Conservation (phyloP, 2,329 filamentous ascomycete genomes). For the Paraphaeosphaeria sporulosa region DNA sequence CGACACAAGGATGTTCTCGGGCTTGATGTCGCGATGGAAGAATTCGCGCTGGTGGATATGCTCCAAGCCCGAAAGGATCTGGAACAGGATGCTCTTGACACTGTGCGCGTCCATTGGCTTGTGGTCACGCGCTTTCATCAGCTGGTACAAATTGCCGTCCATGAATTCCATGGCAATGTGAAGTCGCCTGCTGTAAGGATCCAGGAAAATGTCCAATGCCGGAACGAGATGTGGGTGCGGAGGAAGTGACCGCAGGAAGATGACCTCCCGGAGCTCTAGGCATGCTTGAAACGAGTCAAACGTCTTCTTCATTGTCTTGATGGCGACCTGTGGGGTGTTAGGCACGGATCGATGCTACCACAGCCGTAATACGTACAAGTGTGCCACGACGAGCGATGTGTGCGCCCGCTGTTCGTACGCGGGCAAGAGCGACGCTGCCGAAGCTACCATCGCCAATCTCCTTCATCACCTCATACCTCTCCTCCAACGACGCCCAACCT, state of each 20-base stretch:
- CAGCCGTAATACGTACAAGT: conserved; percentile 70
- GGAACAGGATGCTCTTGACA: conserved; percentile 97
- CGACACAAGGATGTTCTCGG: conserved; percentile 97
- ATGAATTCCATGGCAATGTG: conserved; percentile 99
- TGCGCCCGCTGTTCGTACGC: conserved; percentile 89
- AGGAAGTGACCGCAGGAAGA: conserved; percentile 91
- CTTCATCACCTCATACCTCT: conserved; percentile 95
- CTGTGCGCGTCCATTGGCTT: conserved; percentile 88
- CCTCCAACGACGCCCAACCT: conserved; percentile 77
- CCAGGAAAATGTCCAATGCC: conserved; percentile 96
- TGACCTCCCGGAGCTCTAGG: conserved; percentile 92
- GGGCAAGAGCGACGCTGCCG: conserved; percentile 90
- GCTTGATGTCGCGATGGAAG: conserved; percentile 99
- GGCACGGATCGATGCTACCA: background rate
- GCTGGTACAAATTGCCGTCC: conserved; percentile 97
- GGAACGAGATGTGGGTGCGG: conserved; percentile 93
- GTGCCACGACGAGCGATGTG: conserved; percentile 89
- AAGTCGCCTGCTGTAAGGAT: conserved; percentile 93
- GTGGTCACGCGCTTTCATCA: conserved; percentile 98
- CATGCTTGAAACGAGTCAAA: conserved; percentile 93
- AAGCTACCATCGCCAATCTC: conserved; percentile 99
- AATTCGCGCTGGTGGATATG: conserved; percentile 98
- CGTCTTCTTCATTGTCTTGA: conserved; percentile 99
- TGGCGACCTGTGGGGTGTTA: conserved; percentile 75
- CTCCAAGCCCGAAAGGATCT: conserved; percentile 94